Evolutionary conservation across 345 rosid species (phyloP), one percentile per base, ranked within the genome.

Genomic region (Populus euphratica): DNA sequence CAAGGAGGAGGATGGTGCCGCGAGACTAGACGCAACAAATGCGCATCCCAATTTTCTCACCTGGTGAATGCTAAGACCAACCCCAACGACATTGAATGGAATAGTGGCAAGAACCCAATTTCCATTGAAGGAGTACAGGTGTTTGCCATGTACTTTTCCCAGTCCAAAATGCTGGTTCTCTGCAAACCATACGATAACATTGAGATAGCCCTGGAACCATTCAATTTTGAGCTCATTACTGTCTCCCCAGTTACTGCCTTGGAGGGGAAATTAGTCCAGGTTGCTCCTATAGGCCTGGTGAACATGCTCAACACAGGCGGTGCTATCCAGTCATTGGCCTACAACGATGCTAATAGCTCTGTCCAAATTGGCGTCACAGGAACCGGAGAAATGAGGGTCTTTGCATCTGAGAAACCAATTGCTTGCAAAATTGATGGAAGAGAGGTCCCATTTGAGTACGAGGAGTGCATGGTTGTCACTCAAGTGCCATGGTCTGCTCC

Each of bases 1-100:
- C 99, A 96, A 90, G 98, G 99, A 74, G 98, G 99, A 69, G 99
- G 98, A 11, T 96, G 99, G 99, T 79, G 89, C 80, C 88, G 93
- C 0, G 94, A 92, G 81, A 81, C 89, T 11, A 79, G 98, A 39
- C 87, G 93, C 25, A 96, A 93, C 92, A 79, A 89, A 79, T 93
- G 94, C 39, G 84, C 85, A 44, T 89, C 96, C 6, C 68, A 91
- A 72, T 93, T 31, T 77, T 90, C 94, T 50, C 87, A 84, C 39
- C 72, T 62, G 61, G 79, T 93, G 66, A 85, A 90, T 1, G 80
- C 94, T 63, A 82, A 79, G 59, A 90, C 91, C 38, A 90, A 78
- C 43, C 86, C 92, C 0, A 81, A 47, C 4, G 94, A 92, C 76
- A 85, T 96, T 23, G 95, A 92, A 62, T 96, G 98, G 97, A 86